Percentiles rank a stretch among this genome's conserved stretches.
Conservation (phyloP, 169 alveolate genomes). For the Babesia bigemina region DNA sequence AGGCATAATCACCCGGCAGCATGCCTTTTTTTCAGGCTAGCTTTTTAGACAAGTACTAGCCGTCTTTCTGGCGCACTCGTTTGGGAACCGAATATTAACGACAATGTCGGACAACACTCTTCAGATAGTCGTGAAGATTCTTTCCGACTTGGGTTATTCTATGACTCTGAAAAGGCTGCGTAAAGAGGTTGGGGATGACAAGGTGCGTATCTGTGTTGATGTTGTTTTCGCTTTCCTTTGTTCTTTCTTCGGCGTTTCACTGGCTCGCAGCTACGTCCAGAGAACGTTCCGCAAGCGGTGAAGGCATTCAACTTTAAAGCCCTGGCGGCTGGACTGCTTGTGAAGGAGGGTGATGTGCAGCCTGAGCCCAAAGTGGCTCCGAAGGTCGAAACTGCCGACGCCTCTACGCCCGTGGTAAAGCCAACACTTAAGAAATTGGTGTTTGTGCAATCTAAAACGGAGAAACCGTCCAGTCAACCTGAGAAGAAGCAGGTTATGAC, state of each 20-base stretch:
- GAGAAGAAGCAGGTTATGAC: background rate
- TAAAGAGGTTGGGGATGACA: slow-evolving; percentile 39
- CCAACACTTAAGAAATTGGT: background rate
- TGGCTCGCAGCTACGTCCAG: slow-evolving; percentile 27
- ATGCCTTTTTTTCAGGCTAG: background rate
- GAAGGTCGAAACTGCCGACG: background rate
- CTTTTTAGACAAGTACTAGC: too few relatives aligned
- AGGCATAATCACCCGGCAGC: background rate
- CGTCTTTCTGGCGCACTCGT: too few relatives aligned
- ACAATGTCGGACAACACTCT: background rate
- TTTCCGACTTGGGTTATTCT: slow-evolving; percentile 47
- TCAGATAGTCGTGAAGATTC: slow-evolving; percentile 45
- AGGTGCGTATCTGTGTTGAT: slow-evolving; percentile 21
- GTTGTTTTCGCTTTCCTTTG: background rate
- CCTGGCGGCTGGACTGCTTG: slow-evolving; percentile 14
- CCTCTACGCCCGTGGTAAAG: background rate
- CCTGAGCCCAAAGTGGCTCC: background rate
- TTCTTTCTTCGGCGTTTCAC: background rate
- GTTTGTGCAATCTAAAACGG: background rate
- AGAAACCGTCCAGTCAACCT: background rate
- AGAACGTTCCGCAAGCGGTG: slow-evolving; percentile 32
- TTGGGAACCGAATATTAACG: slow-evolving; percentile 2
- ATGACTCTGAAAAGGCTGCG: slow-evolving; percentile 51
- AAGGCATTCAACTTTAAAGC: slow-evolving; percentile 38
- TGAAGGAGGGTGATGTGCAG: background rate